Evolutionary conservation across 768 basidiomycete genomes (phyloP), one percentile per base, ranked within the genome.

Genomic region (Auricularia heimuer): DNA sequence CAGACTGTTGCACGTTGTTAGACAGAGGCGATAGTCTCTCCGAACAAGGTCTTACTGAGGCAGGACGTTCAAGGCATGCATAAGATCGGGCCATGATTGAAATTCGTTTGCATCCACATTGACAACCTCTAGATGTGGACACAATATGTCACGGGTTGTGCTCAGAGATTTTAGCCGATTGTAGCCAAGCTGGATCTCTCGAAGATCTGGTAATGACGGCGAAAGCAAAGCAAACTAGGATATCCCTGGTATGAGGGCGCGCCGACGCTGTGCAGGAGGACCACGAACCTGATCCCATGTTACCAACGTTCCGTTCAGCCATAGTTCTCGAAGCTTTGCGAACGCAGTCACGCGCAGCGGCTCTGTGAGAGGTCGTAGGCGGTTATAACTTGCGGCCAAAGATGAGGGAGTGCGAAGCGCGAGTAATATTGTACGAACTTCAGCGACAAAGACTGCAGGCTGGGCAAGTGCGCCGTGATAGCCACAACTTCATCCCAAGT

Each of bases 71-170:
- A 89, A 68, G 35, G 83, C 78, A 37, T 74, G 65, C 66, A 77
- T 81, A 8, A 82, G 75, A 62, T 80, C 73, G 45, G 66, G 65
- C 89, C 90, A 92, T 69, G 85, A 77, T 10, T 70, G 68, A 62
- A 88, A 80, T 29, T 74, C 63, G 76, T 94, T 94, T 64, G 80
- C 78, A 70, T 92, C 90, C 47, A 94, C 76, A 74, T 93, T 92
- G 64, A 93, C 71, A 37, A 76, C 76, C 61, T 78, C 73, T 56
- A 92, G 64, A 6, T 35, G 65, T 10, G 67, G 69, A 36, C 64
- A 68, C 29, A 64, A 37, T 21, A 61, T 39, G 21, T 60, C 51
- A 44, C 16, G 39, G 12, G 11, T 34, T 47, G 36, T 18, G 21
- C 4, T 36, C 65, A 67, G 63, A 84, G 74, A 29, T 67, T 71